Evolutionary conservation across 169 alveolate genomes (phyloP).

Genomic region (Cryptosporidium sp.): DNA sequence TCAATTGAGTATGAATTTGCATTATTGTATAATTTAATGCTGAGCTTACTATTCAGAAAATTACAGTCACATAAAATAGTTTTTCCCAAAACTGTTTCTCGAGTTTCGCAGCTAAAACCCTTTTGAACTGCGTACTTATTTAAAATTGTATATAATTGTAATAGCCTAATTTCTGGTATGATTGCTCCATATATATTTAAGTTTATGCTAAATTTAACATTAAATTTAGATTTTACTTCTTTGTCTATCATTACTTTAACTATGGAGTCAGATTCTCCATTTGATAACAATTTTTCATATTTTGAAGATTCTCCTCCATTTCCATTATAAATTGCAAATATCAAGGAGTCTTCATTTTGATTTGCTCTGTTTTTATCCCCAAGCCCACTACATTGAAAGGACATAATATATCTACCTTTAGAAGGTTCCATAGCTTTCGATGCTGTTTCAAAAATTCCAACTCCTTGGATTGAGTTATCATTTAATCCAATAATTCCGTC

Average conservation of each 20-base stretch:
- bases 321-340: not conserved
- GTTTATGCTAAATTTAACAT: not conserved
- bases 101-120: slow-evolving; percentile 8
- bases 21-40: not conserved
- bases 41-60: slow-evolving; percentile 1
- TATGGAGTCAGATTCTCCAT: not conserved
- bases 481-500: slow-evolving; percentile 55
- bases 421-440: not conserved
- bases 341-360: not conserved
- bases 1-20: not conserved
- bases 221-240: not conserved
- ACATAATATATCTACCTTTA: not conserved
- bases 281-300: not conserved
- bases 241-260: not conserved
- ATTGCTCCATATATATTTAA: slow-evolving; percentile 29
- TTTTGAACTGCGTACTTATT: slow-evolving; percentile 15
- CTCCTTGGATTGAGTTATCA: slow-evolving; percentile 27
- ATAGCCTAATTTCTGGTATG: slow-evolving; percentile 41
- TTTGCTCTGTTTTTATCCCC: not conserved
- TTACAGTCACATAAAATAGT: slow-evolving; percentile 50
- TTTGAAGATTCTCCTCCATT: not conserved
- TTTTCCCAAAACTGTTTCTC: slow-evolving; percentile 10
- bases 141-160: slow-evolving; percentile 13
- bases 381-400: not conserved
- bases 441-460: not conserved